These are phyloP conservation scores for Fusarium coicis DNA, from an alignment of 2,329 filamentous ascomycete species.

Conservation along the genomic window DNA sequence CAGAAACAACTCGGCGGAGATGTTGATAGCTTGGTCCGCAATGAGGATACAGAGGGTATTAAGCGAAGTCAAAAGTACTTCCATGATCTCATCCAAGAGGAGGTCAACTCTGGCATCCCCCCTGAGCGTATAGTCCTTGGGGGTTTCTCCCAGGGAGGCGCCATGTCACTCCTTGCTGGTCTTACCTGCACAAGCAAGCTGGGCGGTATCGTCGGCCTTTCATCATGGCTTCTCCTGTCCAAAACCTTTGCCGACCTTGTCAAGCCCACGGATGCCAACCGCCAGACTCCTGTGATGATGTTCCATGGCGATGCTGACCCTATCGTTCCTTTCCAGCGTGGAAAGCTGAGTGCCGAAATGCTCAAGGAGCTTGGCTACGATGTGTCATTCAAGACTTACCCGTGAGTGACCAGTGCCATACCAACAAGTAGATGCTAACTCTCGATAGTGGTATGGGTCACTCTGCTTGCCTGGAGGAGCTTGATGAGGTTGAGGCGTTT, in stretches of 20 bases:
- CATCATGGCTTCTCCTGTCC: constrained; percentile 79
- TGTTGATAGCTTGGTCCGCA: constrained; percentile 45
- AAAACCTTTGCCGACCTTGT: constrained; percentile 56
- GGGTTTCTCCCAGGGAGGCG: constrained; percentile 88
- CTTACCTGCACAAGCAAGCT: constrained; percentile 78
- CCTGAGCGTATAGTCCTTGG: constrained; percentile 86
- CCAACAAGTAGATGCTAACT: constrained; percentile 4
- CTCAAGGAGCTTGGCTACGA: constrained; percentile 77
- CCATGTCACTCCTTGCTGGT: constrained; percentile 84
- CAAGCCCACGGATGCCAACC: constrained; percentile 58
- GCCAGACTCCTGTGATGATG: constrained; percentile 87
- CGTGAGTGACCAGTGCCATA: constrained; percentile 58
- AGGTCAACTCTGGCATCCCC: constrained; percentile 84
- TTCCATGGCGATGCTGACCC: constrained; percentile 84
- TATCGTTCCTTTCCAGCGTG: constrained; percentile 77
- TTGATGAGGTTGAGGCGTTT: constrained; percentile 80
- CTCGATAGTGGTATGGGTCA: constrained; percentile 73
- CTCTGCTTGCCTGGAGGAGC: constrained; percentile 79
- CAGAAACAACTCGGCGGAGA: constrained; percentile 51
- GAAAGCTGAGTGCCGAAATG: constrained; percentile 71
- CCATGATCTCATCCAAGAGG: constrained; percentile 80
- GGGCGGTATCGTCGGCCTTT: constrained; percentile 88
- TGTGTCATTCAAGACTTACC: constrained; percentile 80
- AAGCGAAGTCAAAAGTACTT: constrained; percentile 78
- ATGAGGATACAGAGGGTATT: constrained; percentile 79